Evolutionary conservation across 805 yeast genomes (phyloP), one percentile per base, ranked within the genome.

Genomic region (Yarrowia bubula): DNA sequence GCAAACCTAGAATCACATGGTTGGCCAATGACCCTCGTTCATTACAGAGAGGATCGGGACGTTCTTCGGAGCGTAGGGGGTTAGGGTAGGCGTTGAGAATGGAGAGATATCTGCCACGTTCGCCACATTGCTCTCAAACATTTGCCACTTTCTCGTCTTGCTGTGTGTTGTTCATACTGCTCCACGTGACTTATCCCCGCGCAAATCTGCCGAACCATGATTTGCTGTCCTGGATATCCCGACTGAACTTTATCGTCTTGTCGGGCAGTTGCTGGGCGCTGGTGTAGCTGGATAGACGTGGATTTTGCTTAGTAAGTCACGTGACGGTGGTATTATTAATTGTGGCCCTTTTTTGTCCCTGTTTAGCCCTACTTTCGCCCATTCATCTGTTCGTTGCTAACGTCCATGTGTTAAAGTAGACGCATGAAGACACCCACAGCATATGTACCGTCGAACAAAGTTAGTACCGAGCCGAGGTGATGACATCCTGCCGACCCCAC

Each of bases 401-500:
- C 50, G 50, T 46, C 58, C 58, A 51, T 51, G 58, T 51, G 58
- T 51, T 51, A 51, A 51, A 51, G 58, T 18, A 47, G 38, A 32
- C 11, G 28, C n/a, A 11, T 22, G 28, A 22, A 22, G 4, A 22
- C 28, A 22, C 28, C 28, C 28, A 22, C 28, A n/a, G n/a, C n/a
- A 22, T 11, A 35, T 35, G 38, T 35, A 35, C 38, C 38, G 38
- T 35, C 42, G n/a, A 38, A 38, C 38, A 51, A n/a, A 51, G 58
- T 51, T 51, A 37, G 58, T 37, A 51, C 58, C 58, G 58, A 51
- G 58, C 58, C 58, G 58, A 51, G 58, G 58, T 22, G 58, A 37
- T 51, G 57, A 51, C 35, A 43, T 18, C 22, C 43, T 51, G 58
- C 58, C 58, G 58, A 51, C 58, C 58, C 58, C 58, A 38, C 58